A percentile compares a stretch with the other conserved stretches of the same genome.
Evolutionary conservation across 2,329 filamentous ascomycete genomes (phyloP).

Genomic region (Ophiostoma pallidulum): DNA sequence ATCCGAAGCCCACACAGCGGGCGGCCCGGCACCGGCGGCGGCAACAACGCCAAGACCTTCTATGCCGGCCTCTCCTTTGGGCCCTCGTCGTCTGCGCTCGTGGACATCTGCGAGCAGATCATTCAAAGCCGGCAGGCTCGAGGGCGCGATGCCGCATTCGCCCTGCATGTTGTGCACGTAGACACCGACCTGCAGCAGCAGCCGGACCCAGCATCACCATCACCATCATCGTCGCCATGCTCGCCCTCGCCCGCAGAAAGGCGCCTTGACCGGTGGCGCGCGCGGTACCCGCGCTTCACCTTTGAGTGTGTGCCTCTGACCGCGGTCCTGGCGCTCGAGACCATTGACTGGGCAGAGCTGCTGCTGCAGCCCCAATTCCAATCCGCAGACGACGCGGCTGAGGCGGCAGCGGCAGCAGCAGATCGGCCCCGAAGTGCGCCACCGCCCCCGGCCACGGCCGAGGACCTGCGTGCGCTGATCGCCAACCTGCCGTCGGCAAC

Average conservation of each 20-base stretch:
- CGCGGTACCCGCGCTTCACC: constrained; percentile 55
- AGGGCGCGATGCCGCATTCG: constrained; percentile 57
- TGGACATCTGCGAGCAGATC: constrained; percentile 66
- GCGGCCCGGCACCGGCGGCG: constrained; percentile 4
- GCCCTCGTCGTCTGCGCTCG: constrained; percentile 65
- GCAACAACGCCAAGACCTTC: constrained; percentile 38
- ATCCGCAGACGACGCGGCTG: neutral
- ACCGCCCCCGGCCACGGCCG: constrained; percentile 25
- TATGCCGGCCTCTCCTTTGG: constrained; percentile 78
- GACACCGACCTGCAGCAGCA: constrained; percentile 30
- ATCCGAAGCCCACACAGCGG: constrained; percentile 18
- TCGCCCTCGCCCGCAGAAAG: constrained; percentile 27
- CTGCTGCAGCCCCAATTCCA: constrained; percentile 20
- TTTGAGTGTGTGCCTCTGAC: constrained; percentile 58
- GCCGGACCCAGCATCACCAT: constrained; percentile 10
- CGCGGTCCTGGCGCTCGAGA: constrained; percentile 43
- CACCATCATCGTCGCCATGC: no score
- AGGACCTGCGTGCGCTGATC: constrained; percentile 48
- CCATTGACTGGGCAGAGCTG: constrained; percentile 46
- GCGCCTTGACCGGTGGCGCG: constrained; percentile 44
- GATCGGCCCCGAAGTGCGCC: no score
- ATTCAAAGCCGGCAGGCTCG: constrained; percentile 55
- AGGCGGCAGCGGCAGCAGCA: no score
- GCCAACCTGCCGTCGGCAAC: constrained; percentile 60
- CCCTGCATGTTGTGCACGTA: constrained; percentile 52